phyloP scores from a whole-genome alignment of 345 rosid species.

The Noccaea caerulescens region DNA sequence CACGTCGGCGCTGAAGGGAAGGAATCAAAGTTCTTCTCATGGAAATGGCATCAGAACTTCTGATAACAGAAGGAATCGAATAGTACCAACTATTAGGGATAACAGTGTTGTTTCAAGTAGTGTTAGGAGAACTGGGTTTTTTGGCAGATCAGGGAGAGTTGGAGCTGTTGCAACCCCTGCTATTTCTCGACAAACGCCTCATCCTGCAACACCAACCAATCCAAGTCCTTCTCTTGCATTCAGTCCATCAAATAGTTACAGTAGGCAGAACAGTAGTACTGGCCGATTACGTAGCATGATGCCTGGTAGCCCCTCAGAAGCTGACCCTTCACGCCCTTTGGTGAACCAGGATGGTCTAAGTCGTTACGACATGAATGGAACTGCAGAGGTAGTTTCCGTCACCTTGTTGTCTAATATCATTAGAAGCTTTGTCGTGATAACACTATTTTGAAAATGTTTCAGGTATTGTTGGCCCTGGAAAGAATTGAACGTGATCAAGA shows the following conservation, averaged over 20 bases:
- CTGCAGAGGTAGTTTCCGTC: slow-evolving; percentile 71
- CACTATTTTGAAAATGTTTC: slow-evolving; percentile 18
- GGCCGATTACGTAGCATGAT: slow-evolving; percentile 40
- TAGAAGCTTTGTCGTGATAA: slow-evolving; percentile 30
- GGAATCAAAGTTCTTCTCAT: slow-evolving; percentile 45
- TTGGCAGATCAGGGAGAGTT: slow-evolving; percentile 51
- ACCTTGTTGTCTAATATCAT: slow-evolving; percentile 28
- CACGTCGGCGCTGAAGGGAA: slow-evolving; percentile 48
- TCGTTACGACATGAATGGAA: slow-evolving; percentile 69
- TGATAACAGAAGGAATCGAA: slow-evolving; percentile 64
- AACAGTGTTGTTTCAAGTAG: slow-evolving; percentile 59
- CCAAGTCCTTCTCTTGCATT: slow-evolving; percentile 47
- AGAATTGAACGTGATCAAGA: slow-evolving; percentile 89
- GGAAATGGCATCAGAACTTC: slow-evolving; percentile 59
- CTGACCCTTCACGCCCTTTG: slow-evolving; percentile 49
- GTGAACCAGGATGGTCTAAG: slow-evolving; percentile 57
- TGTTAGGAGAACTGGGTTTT: slow-evolving; percentile 54
- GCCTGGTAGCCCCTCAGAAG: slow-evolving; percentile 60
- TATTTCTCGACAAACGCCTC: slow-evolving; percentile 49
- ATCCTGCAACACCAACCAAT: slow-evolving; percentile 48
- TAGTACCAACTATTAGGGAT: slow-evolving; percentile 49
- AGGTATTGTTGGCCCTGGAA: slow-evolving; percentile 86
- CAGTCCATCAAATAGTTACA: slow-evolving; percentile 26
- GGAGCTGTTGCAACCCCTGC: slow-evolving; percentile 36
- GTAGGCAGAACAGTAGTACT: slow-evolving; percentile 34